Evolutionary conservation across 2,329 filamentous ascomycete genomes (phyloP).

Genomic region (Curvularia eragrostidis): DNA sequence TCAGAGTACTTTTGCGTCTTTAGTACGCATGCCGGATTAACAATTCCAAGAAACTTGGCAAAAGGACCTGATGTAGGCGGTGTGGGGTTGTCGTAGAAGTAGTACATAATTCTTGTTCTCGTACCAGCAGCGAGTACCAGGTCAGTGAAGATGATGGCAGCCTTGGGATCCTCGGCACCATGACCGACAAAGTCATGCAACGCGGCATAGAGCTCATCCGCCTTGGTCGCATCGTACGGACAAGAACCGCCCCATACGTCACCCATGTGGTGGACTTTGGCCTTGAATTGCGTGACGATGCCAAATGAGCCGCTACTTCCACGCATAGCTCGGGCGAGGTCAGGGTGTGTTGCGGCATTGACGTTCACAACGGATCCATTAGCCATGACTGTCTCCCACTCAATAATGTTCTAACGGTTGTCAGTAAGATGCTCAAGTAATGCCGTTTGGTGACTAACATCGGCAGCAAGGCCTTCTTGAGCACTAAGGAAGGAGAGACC

Average conservation of each 20-base stretch:
- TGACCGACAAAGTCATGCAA: slow-evolving; percentile 44
- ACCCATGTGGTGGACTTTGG: slow-evolving; percentile 33
- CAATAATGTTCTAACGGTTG: slow-evolving; percentile 34
- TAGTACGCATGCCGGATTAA: slow-evolving; percentile 26
- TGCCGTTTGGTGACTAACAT: slow-evolving; percentile 24
- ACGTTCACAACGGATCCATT: slow-evolving; percentile 39
- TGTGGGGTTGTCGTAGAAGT: slow-evolving; percentile 34
- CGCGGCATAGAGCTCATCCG: slow-evolving; percentile 41
- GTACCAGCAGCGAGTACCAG: slow-evolving; percentile 15
- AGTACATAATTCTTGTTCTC: slow-evolving; percentile 23
- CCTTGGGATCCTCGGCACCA: slow-evolving; percentile 33
- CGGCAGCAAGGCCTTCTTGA: slow-evolving; percentile 34
- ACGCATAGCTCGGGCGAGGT: slow-evolving; percentile 45
- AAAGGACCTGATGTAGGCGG: slow-evolving; percentile 43
- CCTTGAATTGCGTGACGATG: slow-evolving; percentile 36
- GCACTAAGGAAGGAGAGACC: slow-evolving; percentile 35
- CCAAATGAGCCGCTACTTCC: slow-evolving; percentile 38
- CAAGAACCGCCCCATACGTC: slow-evolving; percentile 51
- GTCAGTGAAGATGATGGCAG: slow-evolving; percentile 33
- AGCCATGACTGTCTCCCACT: slow-evolving; percentile 43
- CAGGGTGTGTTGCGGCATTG: slow-evolving; percentile 33
- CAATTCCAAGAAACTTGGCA: slow-evolving; percentile 45
- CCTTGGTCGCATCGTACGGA: slow-evolving; percentile 39
- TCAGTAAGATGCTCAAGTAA: neutral
- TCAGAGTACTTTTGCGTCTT: slow-evolving; percentile 42